Evolutionary conservation across 2,329 filamentous ascomycete species (phyloP).

Genomic region (Blastomyces parvus): DNA sequence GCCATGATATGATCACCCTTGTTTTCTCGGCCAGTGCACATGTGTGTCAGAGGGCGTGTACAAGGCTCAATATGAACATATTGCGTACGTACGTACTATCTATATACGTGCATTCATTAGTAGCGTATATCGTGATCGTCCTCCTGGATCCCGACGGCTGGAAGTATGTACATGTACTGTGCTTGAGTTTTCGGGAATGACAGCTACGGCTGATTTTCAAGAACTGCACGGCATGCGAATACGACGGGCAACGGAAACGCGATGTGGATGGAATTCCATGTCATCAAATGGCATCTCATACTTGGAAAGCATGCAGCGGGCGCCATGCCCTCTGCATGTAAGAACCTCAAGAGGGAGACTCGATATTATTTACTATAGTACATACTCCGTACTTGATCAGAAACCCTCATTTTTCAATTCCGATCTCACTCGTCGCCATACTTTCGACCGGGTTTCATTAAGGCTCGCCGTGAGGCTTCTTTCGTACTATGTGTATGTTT

Average conservation of each 20-base stretch:
- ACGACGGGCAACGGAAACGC: not conserved
- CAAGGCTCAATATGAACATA: not conserved
- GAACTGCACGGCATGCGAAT: not conserved
- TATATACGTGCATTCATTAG: not conserved
- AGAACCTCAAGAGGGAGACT: not conserved
- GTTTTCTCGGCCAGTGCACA: not conserved
- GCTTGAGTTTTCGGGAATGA: not conserved
- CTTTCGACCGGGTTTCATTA: not conserved
- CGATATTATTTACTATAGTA: too few relatives aligned
- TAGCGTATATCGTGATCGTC: not conserved
- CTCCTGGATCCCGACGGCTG: not conserved
- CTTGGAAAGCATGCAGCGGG: not conserved
- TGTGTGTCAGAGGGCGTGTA: not conserved
- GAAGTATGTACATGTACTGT: not conserved
- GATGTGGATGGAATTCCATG: not conserved
- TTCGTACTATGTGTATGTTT: not conserved
- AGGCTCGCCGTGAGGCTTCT: not conserved
- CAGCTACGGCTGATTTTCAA: not conserved
- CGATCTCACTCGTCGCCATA: not conserved
- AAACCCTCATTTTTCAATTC: not conserved
- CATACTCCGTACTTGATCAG: too few relatives aligned
- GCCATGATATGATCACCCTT: not conserved
- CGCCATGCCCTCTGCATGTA: not conserved
- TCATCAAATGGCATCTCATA: not conserved
- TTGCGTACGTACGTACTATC: not conserved